These are phyloP conservation scores for Hymenotorrendiella dingleyae DNA, from an alignment of 2,329 filamentous ascomycete genomes.

Conservation along the genomic window DNA sequence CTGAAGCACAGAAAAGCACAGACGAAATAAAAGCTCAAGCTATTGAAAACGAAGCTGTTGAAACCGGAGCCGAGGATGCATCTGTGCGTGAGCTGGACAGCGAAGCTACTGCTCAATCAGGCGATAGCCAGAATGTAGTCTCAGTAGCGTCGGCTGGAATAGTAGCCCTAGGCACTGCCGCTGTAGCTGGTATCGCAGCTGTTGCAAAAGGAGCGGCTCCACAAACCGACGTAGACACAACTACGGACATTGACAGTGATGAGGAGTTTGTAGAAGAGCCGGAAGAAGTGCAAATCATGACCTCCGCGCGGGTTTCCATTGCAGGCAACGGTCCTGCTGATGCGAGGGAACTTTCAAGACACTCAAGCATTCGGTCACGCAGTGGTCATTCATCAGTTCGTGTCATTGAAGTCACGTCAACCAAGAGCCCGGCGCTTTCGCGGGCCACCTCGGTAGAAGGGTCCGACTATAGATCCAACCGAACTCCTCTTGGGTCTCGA, in stretches of 20 bases:
- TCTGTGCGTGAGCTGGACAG: neutral
- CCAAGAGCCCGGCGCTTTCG: constrained; percentile 20
- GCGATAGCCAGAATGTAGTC: constrained; percentile 7
- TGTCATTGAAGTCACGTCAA: constrained; percentile 29
- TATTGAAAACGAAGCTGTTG: constrained; percentile 1
- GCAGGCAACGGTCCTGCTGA: constrained; percentile 24
- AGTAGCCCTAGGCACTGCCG: constrained; percentile 16
- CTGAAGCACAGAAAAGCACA: neutral
- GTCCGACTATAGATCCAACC: constrained; percentile 13
- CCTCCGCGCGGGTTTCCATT: constrained; percentile 30
- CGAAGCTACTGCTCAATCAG: constrained; percentile 1
- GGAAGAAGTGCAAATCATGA: constrained; percentile 28
- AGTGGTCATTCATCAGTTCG: constrained; percentile 29
- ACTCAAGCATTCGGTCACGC: constrained; percentile 24
- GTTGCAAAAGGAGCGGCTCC: constrained; percentile 19
- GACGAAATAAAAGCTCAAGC: neutral
- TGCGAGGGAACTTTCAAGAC: constrained; percentile 15
- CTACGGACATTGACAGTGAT: constrained; percentile 20
- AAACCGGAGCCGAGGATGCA: neutral
- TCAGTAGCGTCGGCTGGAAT: constrained; percentile 15
- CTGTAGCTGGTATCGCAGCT: constrained; percentile 17
- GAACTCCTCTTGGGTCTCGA: constrained; percentile 17
- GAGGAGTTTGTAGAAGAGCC: constrained; percentile 27
- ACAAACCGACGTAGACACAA: constrained; percentile 12
- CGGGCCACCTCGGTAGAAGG: constrained; percentile 18